These are phyloP conservation scores for Cichorium intybus DNA, from an alignment of 140 eudicot species.

Conservation along the genomic window DNA sequence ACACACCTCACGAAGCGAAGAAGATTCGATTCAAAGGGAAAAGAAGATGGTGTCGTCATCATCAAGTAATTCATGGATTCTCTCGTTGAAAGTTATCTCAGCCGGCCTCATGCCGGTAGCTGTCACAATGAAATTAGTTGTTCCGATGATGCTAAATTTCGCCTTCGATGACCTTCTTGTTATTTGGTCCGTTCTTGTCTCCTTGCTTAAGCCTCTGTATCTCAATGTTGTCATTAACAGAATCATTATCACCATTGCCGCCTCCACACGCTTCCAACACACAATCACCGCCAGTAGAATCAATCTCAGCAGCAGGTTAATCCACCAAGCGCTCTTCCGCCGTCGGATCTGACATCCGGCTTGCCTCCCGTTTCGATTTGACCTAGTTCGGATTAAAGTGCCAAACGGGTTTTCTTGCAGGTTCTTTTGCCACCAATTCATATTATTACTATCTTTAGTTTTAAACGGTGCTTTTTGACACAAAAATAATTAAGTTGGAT, in stretches of 20 bases:
- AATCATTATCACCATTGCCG: constrained; percentile 76
- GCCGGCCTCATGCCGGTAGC: constrained; percentile 45
- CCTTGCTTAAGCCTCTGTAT: constrained; percentile 83
- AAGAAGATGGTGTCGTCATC: constrained; percentile 34
- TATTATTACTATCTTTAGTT: not conserved
- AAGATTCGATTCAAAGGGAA: constrained; percentile 14
- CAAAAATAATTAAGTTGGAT: not conserved
- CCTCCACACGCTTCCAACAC: constrained; percentile 60
- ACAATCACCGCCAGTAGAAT: not conserved
- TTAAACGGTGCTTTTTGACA: not conserved
- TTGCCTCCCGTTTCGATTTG: constrained; percentile 17
- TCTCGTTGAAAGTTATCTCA: constrained; percentile 47
- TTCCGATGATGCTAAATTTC: constrained; percentile 38
- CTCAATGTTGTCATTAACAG: constrained; percentile 66
- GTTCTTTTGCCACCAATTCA: constrained; percentile 11
- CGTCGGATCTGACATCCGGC: constrained; percentile 25
- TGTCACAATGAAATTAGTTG: constrained; percentile 31
- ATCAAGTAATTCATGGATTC: constrained; percentile 20
- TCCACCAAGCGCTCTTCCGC: not conserved
- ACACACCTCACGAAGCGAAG: constrained; percentile 21
- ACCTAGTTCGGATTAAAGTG: constrained; percentile 30
- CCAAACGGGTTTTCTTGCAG: constrained; percentile 70
- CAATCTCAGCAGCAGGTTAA: constrained; percentile 20
- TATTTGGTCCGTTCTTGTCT: constrained; percentile 34
- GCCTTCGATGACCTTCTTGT: constrained; percentile 33